Percentiles rank a stretch among this genome's conserved stretches.
Evolutionary conservation across 2,329 filamentous ascomycete genomes (phyloP).

Genomic region (Zymoseptoria crescenta): DNA sequence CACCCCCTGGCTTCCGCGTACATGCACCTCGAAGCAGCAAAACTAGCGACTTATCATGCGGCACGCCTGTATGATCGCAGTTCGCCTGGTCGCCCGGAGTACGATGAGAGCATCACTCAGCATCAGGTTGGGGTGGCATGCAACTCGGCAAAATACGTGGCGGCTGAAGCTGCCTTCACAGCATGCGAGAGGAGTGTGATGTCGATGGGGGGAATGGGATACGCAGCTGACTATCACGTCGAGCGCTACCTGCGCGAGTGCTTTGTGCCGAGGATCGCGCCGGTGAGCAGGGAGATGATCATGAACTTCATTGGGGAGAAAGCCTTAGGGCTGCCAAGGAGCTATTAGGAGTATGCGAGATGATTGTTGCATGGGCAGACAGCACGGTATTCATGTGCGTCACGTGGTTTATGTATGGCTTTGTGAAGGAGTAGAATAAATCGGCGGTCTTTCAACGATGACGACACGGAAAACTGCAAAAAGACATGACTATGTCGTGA

Average conservation of each 20-base stretch:
- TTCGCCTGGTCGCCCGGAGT: slow-evolving; percentile 21
- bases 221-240: slow-evolving; percentile 56
- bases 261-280: slow-evolving; percentile 52
- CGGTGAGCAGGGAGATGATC: slow-evolving; percentile 63
- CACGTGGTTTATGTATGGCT: too few species aligned
- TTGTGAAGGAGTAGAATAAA: too few species aligned
- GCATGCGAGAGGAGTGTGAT: slow-evolving; percentile 54
- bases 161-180: slow-evolving; percentile 53
- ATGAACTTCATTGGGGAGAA: slow-evolving; percentile 65
- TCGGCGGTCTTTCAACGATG: too few species aligned
- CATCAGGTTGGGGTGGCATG: slow-evolving; percentile 47
- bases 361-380: not conserved
- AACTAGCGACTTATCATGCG: slow-evolving; percentile 54
- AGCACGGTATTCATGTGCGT: not conserved
- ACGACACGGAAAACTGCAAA: too few species aligned
- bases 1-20: slow-evolving; percentile 53
- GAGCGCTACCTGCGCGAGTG: slow-evolving; percentile 53
- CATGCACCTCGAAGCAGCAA: slow-evolving; percentile 55
- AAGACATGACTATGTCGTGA: too few species aligned
- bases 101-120: slow-evolving; percentile 33
- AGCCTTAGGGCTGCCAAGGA: slow-evolving; percentile 58
- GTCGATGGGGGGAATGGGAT: slow-evolving; percentile 55
- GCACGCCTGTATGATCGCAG: slow-evolving; percentile 50
- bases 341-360: slow-evolving; percentile 44
- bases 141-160: slow-evolving; percentile 52